Conservation (phyloP, 176 grass and related monocot genomes). For the Neostapfia colusana region DNA sequence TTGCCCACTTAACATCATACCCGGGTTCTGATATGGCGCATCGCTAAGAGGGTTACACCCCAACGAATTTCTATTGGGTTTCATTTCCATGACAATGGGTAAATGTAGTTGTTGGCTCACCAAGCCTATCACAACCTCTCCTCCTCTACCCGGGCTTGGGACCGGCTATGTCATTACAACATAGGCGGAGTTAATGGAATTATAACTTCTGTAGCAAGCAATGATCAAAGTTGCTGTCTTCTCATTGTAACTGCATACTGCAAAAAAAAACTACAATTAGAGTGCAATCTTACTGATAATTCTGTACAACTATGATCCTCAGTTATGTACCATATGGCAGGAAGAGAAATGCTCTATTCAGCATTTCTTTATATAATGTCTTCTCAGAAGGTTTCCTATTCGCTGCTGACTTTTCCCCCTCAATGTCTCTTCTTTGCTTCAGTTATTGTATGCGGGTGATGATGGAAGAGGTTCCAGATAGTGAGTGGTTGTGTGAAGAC, state of each 20-base stretch:
- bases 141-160: too few species aligned
- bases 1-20: too few species aligned
- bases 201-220: background rate
- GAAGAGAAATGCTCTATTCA: background rate
- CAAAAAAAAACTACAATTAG: background rate
- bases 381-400: constrained; percentile 22
- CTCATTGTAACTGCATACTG: constrained; percentile 7
- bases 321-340: background rate
- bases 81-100: too few species aligned
- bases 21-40: too few species aligned
- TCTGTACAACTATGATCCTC: constrained; percentile 10
- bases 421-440: constrained; percentile 37
- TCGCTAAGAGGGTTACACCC: too few species aligned
- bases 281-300: background rate
- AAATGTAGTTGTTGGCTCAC: too few species aligned
- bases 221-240: background rate
- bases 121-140: too few species aligned
- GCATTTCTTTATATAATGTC: background rate
- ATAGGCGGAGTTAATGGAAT: too few species aligned
- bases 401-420: constrained; percentile 14
- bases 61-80: too few species aligned
- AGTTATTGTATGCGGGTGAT: constrained; percentile 90
- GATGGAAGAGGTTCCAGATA: constrained; percentile 78
- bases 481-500: constrained; percentile 94
- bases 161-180: too few species aligned